Conservation (phyloP, 2,329 filamentous ascomycete genomes). For the Colletotrichum sp. region DNA sequence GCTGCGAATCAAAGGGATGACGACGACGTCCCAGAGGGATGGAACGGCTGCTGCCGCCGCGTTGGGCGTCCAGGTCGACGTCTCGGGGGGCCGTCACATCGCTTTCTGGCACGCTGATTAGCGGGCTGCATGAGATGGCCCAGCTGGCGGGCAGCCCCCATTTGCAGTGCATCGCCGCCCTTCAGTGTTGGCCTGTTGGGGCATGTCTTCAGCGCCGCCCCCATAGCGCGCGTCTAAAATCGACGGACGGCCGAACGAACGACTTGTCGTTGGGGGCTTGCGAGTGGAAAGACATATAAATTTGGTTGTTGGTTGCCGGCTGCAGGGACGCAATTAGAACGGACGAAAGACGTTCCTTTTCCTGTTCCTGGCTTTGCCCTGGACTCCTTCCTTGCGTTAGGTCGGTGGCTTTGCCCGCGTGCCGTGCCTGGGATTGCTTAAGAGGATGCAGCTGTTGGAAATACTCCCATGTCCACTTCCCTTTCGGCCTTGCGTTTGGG, state of each 20-base stretch:
- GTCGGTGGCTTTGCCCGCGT: background rate
- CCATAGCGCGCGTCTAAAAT: constrained; percentile 21
- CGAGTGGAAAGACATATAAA: background rate
- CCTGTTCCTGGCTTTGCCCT: background rate
- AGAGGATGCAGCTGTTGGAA: background rate
- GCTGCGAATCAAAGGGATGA: constrained; percentile 13
- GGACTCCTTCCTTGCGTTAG: background rate
- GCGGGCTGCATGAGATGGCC: constrained; percentile 8
- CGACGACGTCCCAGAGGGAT: constrained; percentile 7
- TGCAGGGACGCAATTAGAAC: background rate
- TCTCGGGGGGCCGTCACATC: constrained; percentile 11
- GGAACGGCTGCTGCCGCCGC: constrained; percentile 20
- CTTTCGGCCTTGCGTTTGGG: background rate
- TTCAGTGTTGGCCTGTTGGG: background rate
- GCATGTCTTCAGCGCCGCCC: background rate
- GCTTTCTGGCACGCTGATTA: constrained; percentile 2
- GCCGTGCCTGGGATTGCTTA: background rate
- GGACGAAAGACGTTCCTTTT: background rate
- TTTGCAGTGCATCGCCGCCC: constrained; percentile 5
- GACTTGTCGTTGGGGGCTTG: background rate
- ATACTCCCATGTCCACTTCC: background rate
- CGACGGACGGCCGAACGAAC: background rate
- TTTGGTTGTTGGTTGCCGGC: background rate
- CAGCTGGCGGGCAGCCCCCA: background rate
- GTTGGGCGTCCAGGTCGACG: constrained; percentile 8